Percentiles rank a stretch among this genome's conserved stretches.
These are phyloP conservation scores for Aspergillus chevalieri DNA, from an alignment of 2,329 filamentous ascomycete genomes.

Conservation along the genomic window DNA sequence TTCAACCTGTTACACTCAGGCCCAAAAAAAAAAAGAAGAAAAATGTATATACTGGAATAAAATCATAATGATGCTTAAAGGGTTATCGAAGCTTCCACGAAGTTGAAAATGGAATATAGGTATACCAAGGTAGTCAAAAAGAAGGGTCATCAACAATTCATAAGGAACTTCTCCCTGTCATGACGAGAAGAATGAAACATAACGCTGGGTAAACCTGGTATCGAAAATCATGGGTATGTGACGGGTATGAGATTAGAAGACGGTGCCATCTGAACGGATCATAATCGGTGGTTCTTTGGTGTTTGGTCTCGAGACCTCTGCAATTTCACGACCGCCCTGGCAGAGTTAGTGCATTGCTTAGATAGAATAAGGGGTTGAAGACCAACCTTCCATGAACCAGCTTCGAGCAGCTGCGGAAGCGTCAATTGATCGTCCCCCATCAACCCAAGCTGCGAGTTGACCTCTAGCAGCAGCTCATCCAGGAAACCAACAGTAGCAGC, in stretches of 20 bases:
- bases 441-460: constrained; percentile 63
- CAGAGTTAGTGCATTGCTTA: constrained; percentile 22
- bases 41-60: constrained; percentile 1
- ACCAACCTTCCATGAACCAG: constrained; percentile 93
- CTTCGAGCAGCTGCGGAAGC: constrained; percentile 85
- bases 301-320: constrained; percentile 89
- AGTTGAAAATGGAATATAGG: not conserved
- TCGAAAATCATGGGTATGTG: constrained; percentile 17
- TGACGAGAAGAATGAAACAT: constrained; percentile 5
- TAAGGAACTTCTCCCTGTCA: constrained; percentile 19
- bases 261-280: constrained; percentile 91
- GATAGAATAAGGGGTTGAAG: constrained; percentile 10
- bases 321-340: constrained; percentile 86
- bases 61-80: constrained; percentile 1
- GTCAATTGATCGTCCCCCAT: constrained; percentile 64
- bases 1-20: too few relatives aligned
- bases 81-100: too few relatives aligned
- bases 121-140: constrained; percentile 4
- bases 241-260: constrained; percentile 59
- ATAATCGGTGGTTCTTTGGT: constrained; percentile 95
- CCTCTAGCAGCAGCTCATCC: constrained; percentile 63
- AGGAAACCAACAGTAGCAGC: constrained; percentile 69
- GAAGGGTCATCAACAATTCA: constrained; percentile 27
- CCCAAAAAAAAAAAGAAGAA: not conserved
- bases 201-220: constrained; percentile 20